A percentile compares a stretch with the other conserved stretches of the same genome.
Conservation (phyloP, 2,329 filamentous ascomycete species). For the Cladorrhinum sp. region DNA sequence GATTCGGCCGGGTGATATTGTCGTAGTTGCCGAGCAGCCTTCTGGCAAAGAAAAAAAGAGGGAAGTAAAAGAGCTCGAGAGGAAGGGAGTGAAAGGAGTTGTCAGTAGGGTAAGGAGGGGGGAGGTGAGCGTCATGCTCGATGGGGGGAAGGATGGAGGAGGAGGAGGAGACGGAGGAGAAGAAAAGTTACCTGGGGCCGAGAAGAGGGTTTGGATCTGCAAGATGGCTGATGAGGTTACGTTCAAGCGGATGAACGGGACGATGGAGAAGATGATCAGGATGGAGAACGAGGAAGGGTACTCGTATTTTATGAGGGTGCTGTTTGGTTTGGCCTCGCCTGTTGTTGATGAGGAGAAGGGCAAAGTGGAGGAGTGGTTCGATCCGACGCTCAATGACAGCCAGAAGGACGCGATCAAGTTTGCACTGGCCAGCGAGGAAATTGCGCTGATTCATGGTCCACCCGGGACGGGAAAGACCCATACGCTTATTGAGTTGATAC, state of each 20-base stretch:
- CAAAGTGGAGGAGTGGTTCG: conserved; percentile 56
- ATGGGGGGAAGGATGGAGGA: conserved; percentile 53
- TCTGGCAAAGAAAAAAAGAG: conserved; percentile 69
- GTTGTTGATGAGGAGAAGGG: conserved; percentile 44
- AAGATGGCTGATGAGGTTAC: conserved; percentile 69
- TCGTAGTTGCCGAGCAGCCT: conserved; percentile 72
- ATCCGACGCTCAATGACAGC: conserved; percentile 60
- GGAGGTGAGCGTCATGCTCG: conserved; percentile 64
- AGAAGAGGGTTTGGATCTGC: conserved; percentile 57
- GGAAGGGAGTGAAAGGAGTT: conserved; percentile 66
- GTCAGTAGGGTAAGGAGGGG: conserved; percentile 61
- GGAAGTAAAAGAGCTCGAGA: conserved; percentile 68
- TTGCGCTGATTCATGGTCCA: conserved; percentile 90
- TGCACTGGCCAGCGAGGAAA: conserved; percentile 74
- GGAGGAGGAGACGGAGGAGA: conserved; percentile 40
- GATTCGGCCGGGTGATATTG: conserved; percentile 73
- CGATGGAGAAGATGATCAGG: conserved; percentile 58
- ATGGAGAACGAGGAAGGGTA: conserved; percentile 55
- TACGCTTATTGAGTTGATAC: conserved; percentile 89
- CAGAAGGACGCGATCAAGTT: conserved; percentile 74
- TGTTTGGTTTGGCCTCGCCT: conserved; percentile 59
- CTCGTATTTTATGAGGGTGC: conserved; percentile 57
- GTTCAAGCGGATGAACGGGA: conserved; percentile 57
- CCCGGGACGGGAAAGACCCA: conserved; percentile 98
- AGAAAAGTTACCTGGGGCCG: conserved; percentile 34